Evolutionary conservation across 352 stramenopile genomes (phyloP), one percentile per base, ranked within the genome.

Genomic region (Phytophthora chlamydospora): DNA sequence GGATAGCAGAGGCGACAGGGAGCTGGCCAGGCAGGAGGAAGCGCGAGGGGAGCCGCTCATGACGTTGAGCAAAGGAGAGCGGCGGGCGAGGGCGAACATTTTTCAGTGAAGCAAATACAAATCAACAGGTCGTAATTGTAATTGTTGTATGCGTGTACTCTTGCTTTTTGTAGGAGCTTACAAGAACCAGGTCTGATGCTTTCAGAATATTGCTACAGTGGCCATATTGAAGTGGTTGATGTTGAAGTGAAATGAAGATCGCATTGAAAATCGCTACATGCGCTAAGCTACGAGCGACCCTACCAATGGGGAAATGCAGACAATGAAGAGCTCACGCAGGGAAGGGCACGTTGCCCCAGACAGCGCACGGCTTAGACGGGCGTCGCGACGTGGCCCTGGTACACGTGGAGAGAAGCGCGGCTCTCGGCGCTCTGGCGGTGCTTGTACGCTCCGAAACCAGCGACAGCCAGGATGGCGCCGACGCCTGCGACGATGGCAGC

Each of bases 1-100:
- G n/a, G 75, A 83, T 17, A 88, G 47, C n/a, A 90, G 66, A 21
- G 80, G 71, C 3, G 80, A 73, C 8, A 68, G 16, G 35, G 67
- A 75, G 41, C 47, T 65, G 9, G 53, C 47, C 13, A 65, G 32
- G 14, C 49, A 46, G 27, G 46, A 56, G 13, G 21, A 44, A 11
- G 39, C 1, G 31, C 45, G 52, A 3, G 39, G 19, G 21, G 59
- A 62, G 5, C 21, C 11, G 48, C 41, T 61, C 57, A 66, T 75
- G 35, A 41, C 14, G 11, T 49, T 12, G 2, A 45, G 39, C 38
- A 51, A 4, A 14, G 43, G 42, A 16, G 63, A 42, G 38, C 47
- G 64, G 24, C 44, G 40, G 13, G 32, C 45, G 8, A 52, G 7
- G 12, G 41, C 38, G 21, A 62, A 16, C 44, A 62, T 63, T n/a